phyloP scores from a whole-genome alignment of 768 basidiomycete species.

The Mrakia frigida region DNA sequence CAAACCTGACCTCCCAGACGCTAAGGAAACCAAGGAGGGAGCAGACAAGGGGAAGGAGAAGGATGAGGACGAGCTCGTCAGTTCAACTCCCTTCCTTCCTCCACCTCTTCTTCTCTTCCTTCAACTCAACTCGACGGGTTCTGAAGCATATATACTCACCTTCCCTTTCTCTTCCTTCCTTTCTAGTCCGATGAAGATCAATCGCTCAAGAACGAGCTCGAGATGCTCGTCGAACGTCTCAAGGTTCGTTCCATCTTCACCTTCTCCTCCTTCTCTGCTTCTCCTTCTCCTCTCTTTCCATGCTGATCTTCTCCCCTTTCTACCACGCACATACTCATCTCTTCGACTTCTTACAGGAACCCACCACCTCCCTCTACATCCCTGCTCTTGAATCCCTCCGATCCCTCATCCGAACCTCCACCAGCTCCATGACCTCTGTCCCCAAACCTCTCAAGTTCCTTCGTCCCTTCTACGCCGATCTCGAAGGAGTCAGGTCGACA shows the following conservation, averaged over 20 bases:
- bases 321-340: too few relatives aligned
- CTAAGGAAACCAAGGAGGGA: constrained; percentile 28
- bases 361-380: constrained; percentile 73
- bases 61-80: constrained; percentile 61
- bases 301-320: too few relatives aligned
- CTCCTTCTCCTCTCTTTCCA: too few relatives aligned
- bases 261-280: not conserved
- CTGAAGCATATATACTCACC: not conserved
- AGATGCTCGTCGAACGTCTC: constrained; percentile 91
- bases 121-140: not conserved
- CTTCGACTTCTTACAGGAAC: constrained; percentile 56
- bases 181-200: constrained; percentile 87
- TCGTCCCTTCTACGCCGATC: constrained; percentile 81
- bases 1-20: constrained; percentile 6
- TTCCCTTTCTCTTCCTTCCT: not conserved
- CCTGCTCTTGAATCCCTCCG: constrained; percentile 90
- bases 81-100: constrained; percentile 41
- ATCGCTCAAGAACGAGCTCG: constrained; percentile 86
- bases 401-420: constrained; percentile 89
- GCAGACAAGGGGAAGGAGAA: constrained; percentile 39
- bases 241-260: constrained; percentile 54
- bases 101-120: not conserved
- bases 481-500: constrained; percentile 74
- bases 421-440: constrained; percentile 97
- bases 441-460: constrained; percentile 98